Percentiles rank a stretch among this genome's conserved stretches.
Evolutionary conservation across 768 basidiomycete species (phyloP).

Genomic region (Candolleomyces efflorescens): DNA sequence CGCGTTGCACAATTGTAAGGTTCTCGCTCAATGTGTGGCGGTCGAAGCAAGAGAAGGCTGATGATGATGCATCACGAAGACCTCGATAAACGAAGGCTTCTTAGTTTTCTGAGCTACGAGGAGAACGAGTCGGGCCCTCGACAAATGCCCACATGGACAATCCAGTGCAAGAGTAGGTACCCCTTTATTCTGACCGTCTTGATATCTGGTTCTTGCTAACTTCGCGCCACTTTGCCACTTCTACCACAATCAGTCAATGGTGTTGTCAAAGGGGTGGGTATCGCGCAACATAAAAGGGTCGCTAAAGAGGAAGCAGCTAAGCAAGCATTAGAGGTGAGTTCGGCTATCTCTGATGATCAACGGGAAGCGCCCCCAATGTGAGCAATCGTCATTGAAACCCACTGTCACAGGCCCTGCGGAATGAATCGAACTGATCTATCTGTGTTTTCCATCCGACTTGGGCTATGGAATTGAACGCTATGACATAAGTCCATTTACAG

Average conservation of each 20-base stretch:
- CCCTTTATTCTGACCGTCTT: background rate
- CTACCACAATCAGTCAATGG: slow-evolving; percentile 36
- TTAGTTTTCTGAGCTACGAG: slow-evolving; percentile 27
- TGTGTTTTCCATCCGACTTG: background rate
- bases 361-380: background rate
- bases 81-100: slow-evolving; percentile 19
- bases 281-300: slow-evolving; percentile 34
- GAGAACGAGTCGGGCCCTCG: slow-evolving; percentile 37
- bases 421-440: background rate
- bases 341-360: background rate
- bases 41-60: background rate
- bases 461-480: background rate
- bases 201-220: background rate
- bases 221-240: background rate
- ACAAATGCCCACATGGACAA: slow-evolving; percentile 43
- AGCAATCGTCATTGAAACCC: background rate
- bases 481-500: background rate
- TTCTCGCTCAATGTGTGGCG: background rate
- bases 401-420: background rate
- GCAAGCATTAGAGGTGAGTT: slow-evolving; percentile 35
- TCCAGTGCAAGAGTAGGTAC: slow-evolving; percentile 52
- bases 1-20: slow-evolving; percentile 44
- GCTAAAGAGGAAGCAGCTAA: slow-evolving; percentile 49
- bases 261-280: slow-evolving; percentile 42
- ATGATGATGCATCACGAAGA: slow-evolving; percentile 17